phyloP scores from a whole-genome alignment of 2,329 filamentous ascomycete genomes.

The Ustilaginoidea virens region DNA sequence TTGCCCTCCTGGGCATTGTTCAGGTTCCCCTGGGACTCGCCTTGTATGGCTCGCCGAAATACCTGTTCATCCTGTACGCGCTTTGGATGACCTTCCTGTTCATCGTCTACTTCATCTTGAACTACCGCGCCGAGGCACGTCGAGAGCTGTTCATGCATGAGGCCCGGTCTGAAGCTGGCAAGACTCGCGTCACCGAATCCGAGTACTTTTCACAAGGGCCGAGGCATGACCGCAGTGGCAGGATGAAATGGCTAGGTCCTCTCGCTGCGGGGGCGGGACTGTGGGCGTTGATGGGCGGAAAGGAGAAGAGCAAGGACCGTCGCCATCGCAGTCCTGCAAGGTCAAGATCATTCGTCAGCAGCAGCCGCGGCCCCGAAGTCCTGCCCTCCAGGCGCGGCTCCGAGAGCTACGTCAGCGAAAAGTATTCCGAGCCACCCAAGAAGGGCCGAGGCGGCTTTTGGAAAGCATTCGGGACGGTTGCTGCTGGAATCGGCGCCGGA shows the following conservation, averaged over 20 bases:
- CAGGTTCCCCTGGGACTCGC: conserved; percentile 84
- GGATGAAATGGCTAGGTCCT: conserved; percentile 33
- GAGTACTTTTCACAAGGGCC: conserved; percentile 22
- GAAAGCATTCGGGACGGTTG: conserved; percentile 43
- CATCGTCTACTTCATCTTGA: conserved; percentile 63
- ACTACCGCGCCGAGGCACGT: conserved; percentile 47
- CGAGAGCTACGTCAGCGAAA: conserved; percentile 49
- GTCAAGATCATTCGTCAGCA: conserved; percentile 19
- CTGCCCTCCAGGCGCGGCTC: conserved; percentile 36
- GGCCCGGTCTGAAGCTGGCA: conserved; percentile 35
- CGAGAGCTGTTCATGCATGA: conserved; percentile 39
- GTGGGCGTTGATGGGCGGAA: conserved; percentile 28
- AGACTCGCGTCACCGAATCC: conserved; percentile 22
- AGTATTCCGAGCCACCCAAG: conserved; percentile 36
- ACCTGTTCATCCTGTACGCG: conserved; percentile 73
- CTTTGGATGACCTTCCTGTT: conserved; percentile 62
- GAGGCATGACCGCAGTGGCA: conserved; percentile 15
- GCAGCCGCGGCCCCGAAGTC: conserved; percentile 29
- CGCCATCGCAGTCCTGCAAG: conserved; percentile 26
- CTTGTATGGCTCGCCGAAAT: conserved; percentile 78
- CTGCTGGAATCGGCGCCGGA: conserved; percentile 46
- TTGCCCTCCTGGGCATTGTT: conserved; percentile 67
- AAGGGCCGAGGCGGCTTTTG: conserved; percentile 39
- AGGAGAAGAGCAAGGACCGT: conserved; percentile 24
- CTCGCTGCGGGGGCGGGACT: conserved; percentile 36